phyloP scores from a whole-genome alignment of 2,329 filamentous ascomycete species.

The Alternaria atra region DNA sequence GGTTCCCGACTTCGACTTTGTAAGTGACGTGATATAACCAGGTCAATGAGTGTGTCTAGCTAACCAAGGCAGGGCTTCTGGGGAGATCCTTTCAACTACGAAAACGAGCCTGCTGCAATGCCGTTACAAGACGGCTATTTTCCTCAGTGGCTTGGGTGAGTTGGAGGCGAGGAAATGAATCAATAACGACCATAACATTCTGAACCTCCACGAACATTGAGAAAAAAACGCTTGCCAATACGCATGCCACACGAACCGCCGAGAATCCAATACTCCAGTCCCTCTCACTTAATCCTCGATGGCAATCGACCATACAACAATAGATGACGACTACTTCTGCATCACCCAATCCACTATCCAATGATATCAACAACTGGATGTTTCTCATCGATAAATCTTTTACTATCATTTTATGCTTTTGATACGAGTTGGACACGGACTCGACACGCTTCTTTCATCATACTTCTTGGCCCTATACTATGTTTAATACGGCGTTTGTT shows the following conservation, averaged over 20 bases:
- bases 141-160: conserved; percentile 29
- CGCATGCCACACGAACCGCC: neutral
- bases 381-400: neutral
- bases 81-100: conserved; percentile 50
- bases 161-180: neutral
- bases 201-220: neutral
- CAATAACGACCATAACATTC: neutral
- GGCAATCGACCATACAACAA: neutral
- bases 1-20: conserved; percentile 50
- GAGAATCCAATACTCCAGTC: neutral
- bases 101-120: conserved; percentile 37
- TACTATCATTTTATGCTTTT: neutral
- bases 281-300: neutral
- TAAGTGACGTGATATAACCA: conserved; percentile 23
- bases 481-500: conserved; percentile 1
- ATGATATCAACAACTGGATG: neutral
- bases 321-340: neutral
- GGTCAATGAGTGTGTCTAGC: neutral
- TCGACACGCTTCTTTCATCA: neutral
- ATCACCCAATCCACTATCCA: neutral
- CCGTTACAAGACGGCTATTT: conserved; percentile 32
- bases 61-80: conserved; percentile 45
- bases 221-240: neutral
- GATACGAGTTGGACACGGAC: neutral
- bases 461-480: neutral